These are phyloP conservation scores for Phytophthora uliginosa DNA, from an alignment of 352 stramenopile genomes.

Conservation along the genomic window DNA sequence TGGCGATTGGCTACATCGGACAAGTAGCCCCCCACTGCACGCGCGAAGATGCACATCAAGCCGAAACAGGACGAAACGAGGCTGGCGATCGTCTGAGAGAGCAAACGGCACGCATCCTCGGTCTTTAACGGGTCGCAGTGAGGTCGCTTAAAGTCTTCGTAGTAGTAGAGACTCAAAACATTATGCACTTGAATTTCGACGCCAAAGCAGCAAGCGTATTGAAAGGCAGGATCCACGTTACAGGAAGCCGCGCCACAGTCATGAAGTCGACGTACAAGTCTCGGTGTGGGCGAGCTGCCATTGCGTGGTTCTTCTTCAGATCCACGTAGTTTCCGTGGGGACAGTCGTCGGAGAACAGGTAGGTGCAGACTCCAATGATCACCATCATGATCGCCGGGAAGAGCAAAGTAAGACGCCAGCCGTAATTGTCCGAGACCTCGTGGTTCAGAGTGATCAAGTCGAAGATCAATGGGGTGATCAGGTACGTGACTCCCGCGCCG, in stretches of 20 bases:
- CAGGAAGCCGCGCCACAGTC: constrained; percentile 54
- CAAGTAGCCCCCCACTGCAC: constrained; percentile 85
- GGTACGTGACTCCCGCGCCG: constrained; percentile 87
- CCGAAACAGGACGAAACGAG: constrained; percentile 95
- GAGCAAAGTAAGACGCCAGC: constrained; percentile 92
- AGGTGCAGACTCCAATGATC: constrained; percentile 53
- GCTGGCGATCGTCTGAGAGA: constrained; percentile 36
- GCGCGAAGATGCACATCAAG: constrained; percentile 95
- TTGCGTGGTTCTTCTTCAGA: constrained; percentile 25
- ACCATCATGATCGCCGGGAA: constrained; percentile 90
- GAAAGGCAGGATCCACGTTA: constrained; percentile 81
- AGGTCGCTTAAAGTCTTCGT: constrained; percentile 74
- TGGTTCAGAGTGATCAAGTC: constrained; percentile 77
- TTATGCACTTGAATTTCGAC: constrained; percentile 97
- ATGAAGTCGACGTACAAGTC: constrained; percentile 9
- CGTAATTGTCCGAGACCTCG: constrained; percentile 65
- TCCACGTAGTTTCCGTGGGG: constrained; percentile 30
- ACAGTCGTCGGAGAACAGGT: constrained; percentile 33
- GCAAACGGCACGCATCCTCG: constrained; percentile 31
- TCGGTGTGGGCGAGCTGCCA: constrained; percentile 1
- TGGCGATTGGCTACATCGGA: constrained; percentile 84
- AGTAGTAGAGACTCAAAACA: constrained; percentile 93
- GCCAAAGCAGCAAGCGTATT: constrained; percentile 88
- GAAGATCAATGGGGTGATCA: constrained; percentile 91
- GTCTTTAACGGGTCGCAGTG: too few relatives aligned